phyloP scores from a whole-genome alignment of 1,284 basidiomycete genomes.

The Sutorius eximius region DNA sequence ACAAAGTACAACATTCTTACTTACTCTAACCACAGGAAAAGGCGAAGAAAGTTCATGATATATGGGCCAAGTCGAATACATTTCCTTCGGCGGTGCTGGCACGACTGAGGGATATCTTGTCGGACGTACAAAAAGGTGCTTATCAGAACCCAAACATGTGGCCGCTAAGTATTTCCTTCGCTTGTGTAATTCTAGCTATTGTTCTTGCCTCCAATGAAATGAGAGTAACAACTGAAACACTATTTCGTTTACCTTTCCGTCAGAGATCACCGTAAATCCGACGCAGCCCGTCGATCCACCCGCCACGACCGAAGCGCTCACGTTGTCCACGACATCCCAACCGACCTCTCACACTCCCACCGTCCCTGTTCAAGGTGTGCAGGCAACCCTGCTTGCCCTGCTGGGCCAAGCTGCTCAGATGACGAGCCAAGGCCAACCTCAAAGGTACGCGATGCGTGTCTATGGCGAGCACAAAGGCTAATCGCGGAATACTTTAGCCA shows the following conservation, averaged over 20 bases:
- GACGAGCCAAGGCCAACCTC: constrained; percentile 13
- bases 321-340: constrained; percentile 33
- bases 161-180: constrained; percentile 76
- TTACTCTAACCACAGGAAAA: constrained; percentile 72
- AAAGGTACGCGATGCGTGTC: constrained; percentile 33
- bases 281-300: constrained; percentile 44
- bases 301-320: constrained; percentile 26
- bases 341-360: constrained; percentile 31
- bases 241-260: constrained; percentile 57
- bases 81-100: constrained; percentile 74
- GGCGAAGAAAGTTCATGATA: constrained; percentile 90
- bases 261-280: constrained; percentile 56
- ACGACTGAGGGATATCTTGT: constrained; percentile 64
- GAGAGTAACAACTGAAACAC: constrained; percentile 69
- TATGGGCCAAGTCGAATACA: constrained; percentile 87
- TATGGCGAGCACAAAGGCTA: not conserved
- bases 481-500: constrained; percentile 43
- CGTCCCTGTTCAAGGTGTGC: constrained; percentile 35
- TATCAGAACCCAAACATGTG: constrained; percentile 61
- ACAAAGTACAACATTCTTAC: constrained; percentile 43
- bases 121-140: constrained; percentile 76
- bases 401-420: constrained; percentile 58
- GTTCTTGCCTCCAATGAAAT: constrained; percentile 43
- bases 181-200: constrained; percentile 61
- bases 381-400: constrained; percentile 65